Percentiles rank a stretch among this genome's conserved stretches.
These are phyloP conservation scores for Pythium volutum DNA, from an alignment of 352 stramenopile genomes.

Conservation along the genomic window DNA sequence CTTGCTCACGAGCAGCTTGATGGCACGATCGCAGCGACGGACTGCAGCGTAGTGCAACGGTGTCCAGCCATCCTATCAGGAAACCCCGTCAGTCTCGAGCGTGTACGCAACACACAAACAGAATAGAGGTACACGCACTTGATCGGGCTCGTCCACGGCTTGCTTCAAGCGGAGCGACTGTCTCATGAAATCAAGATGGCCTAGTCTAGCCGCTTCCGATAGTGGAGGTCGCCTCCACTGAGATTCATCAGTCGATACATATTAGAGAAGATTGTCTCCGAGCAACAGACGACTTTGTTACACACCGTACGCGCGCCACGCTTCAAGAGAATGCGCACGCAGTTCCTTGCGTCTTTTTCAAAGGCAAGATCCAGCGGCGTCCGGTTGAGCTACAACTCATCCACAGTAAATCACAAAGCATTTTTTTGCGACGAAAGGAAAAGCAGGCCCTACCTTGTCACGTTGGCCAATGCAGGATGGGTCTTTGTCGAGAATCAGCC, in stretches of 20 bases:
- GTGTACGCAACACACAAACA: background rate
- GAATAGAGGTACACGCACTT: background rate
- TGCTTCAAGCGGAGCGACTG: background rate
- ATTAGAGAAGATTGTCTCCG: background rate
- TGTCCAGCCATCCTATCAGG: slow-evolving; percentile 10
- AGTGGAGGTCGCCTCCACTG: slow-evolving; percentile 1
- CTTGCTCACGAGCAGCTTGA: slow-evolving; percentile 3
- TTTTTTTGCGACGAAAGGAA: background rate
- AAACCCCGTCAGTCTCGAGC: slow-evolving; percentile 1
- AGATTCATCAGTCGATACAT: background rate
- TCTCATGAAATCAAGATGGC: no score
- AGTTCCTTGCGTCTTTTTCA: background rate
- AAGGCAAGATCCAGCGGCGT: slow-evolving; percentile 2
- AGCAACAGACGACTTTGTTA: background rate
- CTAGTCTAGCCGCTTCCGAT: background rate
- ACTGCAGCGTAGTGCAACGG: slow-evolving; percentile 9
- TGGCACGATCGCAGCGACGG: background rate
- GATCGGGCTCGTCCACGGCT: background rate
- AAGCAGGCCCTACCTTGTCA: slow-evolving; percentile 6
- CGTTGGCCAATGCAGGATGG: slow-evolving; percentile 1
- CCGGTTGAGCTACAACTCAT: background rate
- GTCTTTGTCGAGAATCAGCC: slow-evolving; percentile 13
- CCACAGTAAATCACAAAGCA: background rate
- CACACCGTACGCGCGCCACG: slow-evolving; percentile 4
- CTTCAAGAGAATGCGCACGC: slow-evolving; percentile 9